Conservation (phyloP, 306 rosid genomes). For the Medicago truncatula region DNA sequence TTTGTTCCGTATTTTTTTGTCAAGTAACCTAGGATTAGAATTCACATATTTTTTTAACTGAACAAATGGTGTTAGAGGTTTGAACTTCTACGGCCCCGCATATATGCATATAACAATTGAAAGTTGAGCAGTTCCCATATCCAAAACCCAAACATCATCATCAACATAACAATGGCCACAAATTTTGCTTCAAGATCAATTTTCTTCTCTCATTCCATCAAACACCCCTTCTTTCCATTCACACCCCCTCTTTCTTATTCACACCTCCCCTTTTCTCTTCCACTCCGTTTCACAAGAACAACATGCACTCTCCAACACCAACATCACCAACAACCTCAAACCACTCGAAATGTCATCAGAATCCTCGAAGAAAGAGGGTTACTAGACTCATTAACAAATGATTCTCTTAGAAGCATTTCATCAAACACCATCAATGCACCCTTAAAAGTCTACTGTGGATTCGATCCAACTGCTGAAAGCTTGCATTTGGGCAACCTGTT, state of each 20-base stretch:
- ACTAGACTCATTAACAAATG: constrained; percentile 76
- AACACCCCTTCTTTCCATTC: constrained; percentile 36
- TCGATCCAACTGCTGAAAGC: constrained; percentile 91
- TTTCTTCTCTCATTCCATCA: constrained; percentile 41
- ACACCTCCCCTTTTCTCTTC: background rate
- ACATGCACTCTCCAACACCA: constrained; percentile 37
- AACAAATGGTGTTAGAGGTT: no score
- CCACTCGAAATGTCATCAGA: constrained; percentile 56
- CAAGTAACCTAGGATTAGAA: no score
- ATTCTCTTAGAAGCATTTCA: constrained; percentile 55
- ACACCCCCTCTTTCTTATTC: constrained; percentile 21
- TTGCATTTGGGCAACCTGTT: constrained; percentile 91
- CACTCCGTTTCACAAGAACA: constrained; percentile 40
- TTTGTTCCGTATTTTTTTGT: no score
- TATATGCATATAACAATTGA: no score
- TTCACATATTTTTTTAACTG: no score
- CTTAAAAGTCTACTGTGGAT: constrained; percentile 88
- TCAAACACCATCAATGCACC: constrained; percentile 48
- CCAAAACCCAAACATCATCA: background rate
- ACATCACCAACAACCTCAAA: background rate
- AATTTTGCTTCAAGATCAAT: constrained; percentile 46
- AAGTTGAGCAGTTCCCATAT: background rate
- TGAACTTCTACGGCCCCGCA: no score
- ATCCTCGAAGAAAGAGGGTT: constrained; percentile 81
- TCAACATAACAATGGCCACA: constrained; percentile 39